Evolutionary conservation across 208 protist species (phyloP).

Genomic region (Acanthamoeba triangularis): DNA sequence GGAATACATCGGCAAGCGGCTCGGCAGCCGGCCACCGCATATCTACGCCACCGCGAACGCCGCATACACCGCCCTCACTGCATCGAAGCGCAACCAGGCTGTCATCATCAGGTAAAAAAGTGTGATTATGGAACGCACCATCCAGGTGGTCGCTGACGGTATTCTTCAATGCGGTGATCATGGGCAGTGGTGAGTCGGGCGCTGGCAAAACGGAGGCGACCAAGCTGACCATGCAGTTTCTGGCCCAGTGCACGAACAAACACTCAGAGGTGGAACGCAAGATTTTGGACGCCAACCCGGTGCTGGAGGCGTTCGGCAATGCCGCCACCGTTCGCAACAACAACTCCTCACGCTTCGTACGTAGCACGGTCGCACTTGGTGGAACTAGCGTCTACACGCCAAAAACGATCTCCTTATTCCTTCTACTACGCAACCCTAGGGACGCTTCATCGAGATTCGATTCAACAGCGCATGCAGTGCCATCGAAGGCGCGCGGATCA

Average conservation of each 20-base stretch:
- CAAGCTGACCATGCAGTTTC: slow-evolving; percentile 91
- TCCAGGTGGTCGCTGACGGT: too few species aligned
- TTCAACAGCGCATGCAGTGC: slow-evolving; percentile 82
- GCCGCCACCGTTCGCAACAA: slow-evolving; percentile 89
- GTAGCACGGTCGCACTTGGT: too few species aligned
- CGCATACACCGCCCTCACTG: slow-evolving; percentile 81
- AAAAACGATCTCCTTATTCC: too few species aligned
- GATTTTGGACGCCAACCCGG: slow-evolving; percentile 89
- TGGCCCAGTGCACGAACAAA: slow-evolving; percentile 81
- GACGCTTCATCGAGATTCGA: slow-evolving; percentile 88
- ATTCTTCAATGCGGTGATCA: neutral
- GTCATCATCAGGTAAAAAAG: slow-evolving; percentile 83
- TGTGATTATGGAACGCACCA: neutral
- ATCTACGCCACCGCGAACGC: slow-evolving; percentile 84
- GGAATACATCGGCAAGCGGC: slow-evolving; percentile 80
- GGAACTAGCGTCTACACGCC: too few species aligned
- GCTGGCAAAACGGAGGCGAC: slow-evolving; percentile 93
- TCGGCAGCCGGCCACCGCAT: slow-evolving; percentile 80
- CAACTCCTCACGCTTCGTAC: slow-evolving; percentile 88
- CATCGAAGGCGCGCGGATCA: slow-evolving; percentile 77
- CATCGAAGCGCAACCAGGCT: slow-evolving; percentile 82
- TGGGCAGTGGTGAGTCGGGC: slow-evolving; percentile 86
- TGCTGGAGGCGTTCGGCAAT: slow-evolving; percentile 93
- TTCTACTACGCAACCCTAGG: too few species aligned
- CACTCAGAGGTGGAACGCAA: slow-evolving; percentile 81